Percentiles rank a stretch among this genome's conserved stretches.
These are phyloP conservation scores for Simplicillium sp. DNA, from an alignment of 2,329 filamentous ascomycete genomes.

Conservation along the genomic window DNA sequence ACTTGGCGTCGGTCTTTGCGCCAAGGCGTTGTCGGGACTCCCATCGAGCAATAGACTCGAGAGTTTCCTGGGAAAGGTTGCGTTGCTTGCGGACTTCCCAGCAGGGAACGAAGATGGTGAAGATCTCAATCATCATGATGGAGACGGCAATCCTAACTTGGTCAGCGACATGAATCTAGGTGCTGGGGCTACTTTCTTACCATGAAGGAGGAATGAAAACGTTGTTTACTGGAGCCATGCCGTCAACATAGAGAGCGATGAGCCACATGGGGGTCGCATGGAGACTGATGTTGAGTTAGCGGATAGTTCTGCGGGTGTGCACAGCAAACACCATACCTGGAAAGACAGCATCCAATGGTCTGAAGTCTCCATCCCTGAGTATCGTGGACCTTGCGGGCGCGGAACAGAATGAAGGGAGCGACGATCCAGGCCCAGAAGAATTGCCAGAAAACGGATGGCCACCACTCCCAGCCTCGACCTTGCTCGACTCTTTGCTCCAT, in stretches of 20 bases:
- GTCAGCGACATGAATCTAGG: background rate
- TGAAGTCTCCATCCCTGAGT: slow-evolving; percentile 58
- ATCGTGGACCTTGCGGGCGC: slow-evolving; percentile 50
- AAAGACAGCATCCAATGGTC: slow-evolving; percentile 42
- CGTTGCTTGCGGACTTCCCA: slow-evolving; percentile 41
- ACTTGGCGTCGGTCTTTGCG: slow-evolving; percentile 16
- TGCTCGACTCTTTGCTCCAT: slow-evolving; percentile 37
- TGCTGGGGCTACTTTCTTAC: too few relatives aligned
- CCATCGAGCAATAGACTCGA: slow-evolving; percentile 39
- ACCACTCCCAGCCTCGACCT: slow-evolving; percentile 57
- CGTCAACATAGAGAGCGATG: slow-evolving; percentile 43
- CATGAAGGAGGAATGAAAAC: slow-evolving; percentile 53
- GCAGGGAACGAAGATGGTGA: slow-evolving; percentile 54
- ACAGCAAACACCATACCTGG: slow-evolving; percentile 24
- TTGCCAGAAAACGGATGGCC: slow-evolving; percentile 56
- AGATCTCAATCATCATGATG: slow-evolving; percentile 53
- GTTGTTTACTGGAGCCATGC: slow-evolving; percentile 40
- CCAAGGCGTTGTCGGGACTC: slow-evolving; percentile 26
- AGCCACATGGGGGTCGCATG: slow-evolving; percentile 61
- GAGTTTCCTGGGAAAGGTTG: slow-evolving; percentile 34
- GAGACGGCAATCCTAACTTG: slow-evolving; percentile 42
- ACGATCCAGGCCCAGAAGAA: slow-evolving; percentile 54
- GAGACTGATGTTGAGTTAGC: slow-evolving; percentile 30
- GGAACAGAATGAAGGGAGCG: slow-evolving; percentile 52
- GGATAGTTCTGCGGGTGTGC: slow-evolving; percentile 1